Conservation (phyloP, 768 basidiomycete species). For the Hemileccinum rubropunctum region DNA sequence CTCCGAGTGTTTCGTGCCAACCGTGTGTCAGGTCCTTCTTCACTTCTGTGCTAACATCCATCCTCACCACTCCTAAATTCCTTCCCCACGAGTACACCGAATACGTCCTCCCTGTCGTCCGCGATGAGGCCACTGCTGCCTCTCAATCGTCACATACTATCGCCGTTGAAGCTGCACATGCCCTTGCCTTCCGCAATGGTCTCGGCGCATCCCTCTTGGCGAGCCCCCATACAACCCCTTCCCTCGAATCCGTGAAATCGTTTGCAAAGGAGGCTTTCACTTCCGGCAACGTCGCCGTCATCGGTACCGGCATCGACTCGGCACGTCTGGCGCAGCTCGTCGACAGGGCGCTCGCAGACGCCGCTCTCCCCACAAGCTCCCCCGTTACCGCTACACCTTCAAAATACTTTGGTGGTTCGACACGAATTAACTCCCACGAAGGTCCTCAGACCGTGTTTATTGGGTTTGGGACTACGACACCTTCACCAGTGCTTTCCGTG, state of each 20-base stretch:
- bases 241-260: constrained; percentile 65
- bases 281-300: constrained; percentile 77
- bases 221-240: constrained; percentile 59
- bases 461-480: constrained; percentile 75
- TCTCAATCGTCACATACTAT: constrained; percentile 56
- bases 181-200: constrained; percentile 89
- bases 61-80: constrained; percentile 79
- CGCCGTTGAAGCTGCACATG: constrained; percentile 86
- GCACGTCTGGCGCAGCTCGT: constrained; percentile 68
- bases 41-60: constrained; percentile 82
- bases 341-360: constrained; percentile 56
- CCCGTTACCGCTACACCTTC: constrained; percentile 27
- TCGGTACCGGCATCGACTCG: constrained; percentile 85
- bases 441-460: constrained; percentile 78
- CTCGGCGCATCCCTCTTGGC: constrained; percentile 92
- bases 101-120: constrained; percentile 68
- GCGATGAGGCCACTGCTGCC: constrained; percentile 65
- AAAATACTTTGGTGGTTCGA: constrained; percentile 83
- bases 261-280: constrained; percentile 74
- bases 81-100: constrained; percentile 76
- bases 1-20: background rate
- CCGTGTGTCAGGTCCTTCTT: constrained; percentile 68
- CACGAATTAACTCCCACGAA: constrained; percentile 62
- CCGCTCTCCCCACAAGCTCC: constrained; percentile 34
- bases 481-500: constrained; percentile 71